These are phyloP conservation scores for Tricholoma furcatifolium DNA, from an alignment of 768 basidiomycete genomes.

Conservation along the genomic window DNA sequence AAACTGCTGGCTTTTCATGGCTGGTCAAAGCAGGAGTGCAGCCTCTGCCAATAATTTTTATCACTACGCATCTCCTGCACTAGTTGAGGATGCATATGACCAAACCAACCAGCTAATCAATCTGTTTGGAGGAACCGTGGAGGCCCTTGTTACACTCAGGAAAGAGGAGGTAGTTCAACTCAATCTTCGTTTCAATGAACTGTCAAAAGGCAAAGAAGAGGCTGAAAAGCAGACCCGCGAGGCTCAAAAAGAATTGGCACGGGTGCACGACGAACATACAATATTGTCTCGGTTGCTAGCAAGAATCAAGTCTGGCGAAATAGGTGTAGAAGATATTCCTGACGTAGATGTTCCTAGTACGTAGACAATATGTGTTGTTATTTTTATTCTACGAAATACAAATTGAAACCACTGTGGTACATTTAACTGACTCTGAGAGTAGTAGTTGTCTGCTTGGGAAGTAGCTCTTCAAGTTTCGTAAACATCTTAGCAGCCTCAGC, in stretches of 20 bases:
- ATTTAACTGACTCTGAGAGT: background rate
- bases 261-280: background rate
- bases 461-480: background rate
- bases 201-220: background rate
- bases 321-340: background rate
- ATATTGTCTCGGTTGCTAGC: background rate
- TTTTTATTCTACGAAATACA: background rate
- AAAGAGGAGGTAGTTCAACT: background rate
- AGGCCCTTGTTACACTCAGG: background rate
- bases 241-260: background rate
- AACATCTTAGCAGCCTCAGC: background rate
- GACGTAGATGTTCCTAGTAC: too few relatives aligned
- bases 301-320: background rate
- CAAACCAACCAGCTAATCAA: background rate
- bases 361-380: background rate
- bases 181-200: background rate
- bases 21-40: background rate
- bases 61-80: background rate
- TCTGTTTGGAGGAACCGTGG: background rate
- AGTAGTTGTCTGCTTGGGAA: background rate
- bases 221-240: background rate
- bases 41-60: background rate
- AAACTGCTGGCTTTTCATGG: background rate
- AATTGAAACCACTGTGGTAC: background rate
- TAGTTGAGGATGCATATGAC: background rate